Evolutionary conservation across 768 basidiomycete genomes (phyloP).

Genomic region (Terana coerulea): DNA sequence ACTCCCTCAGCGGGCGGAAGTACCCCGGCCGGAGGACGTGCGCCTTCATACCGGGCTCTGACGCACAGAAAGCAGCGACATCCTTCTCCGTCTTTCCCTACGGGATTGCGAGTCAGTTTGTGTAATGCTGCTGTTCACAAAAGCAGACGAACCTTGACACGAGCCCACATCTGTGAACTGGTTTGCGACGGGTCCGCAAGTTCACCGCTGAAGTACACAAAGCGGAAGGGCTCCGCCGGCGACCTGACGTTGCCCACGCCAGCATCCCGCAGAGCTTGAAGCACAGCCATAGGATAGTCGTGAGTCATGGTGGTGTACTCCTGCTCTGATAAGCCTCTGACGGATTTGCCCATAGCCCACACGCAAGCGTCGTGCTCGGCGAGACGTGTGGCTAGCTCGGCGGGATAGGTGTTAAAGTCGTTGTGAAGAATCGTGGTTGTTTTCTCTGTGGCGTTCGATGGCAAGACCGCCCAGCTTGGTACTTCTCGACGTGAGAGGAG

Average conservation of each 20-base stretch:
- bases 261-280: conserved; percentile 27
- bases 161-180: conserved; percentile 28
- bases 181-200: conserved; percentile 32
- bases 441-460: conserved; percentile 25
- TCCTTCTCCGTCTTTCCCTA: conserved; percentile 32
- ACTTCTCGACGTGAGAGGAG: conserved; percentile 32
- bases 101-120: background rate
- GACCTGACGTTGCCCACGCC: conserved; percentile 21
- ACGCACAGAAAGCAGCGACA: conserved; percentile 21
- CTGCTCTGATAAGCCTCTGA: conserved; percentile 26
- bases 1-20: conserved; percentile 30
- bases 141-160: conserved; percentile 31
- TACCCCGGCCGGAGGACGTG: conserved; percentile 32
- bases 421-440: conserved; percentile 29
- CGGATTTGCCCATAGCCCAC: conserved; percentile 33
- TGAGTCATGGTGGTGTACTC: conserved; percentile 33
- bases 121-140: background rate
- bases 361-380: conserved; percentile 33
- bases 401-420: conserved; percentile 32
- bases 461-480: conserved; percentile 29
- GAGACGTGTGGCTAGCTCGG: conserved; percentile 25
- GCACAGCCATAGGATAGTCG: conserved; percentile 31
- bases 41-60: conserved; percentile 19
- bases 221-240: conserved; percentile 29
- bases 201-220: conserved; percentile 37